These are phyloP conservation scores for Gossypium lobatum DNA, from an alignment of 441 rosid genomes.

Conservation along the genomic window DNA sequence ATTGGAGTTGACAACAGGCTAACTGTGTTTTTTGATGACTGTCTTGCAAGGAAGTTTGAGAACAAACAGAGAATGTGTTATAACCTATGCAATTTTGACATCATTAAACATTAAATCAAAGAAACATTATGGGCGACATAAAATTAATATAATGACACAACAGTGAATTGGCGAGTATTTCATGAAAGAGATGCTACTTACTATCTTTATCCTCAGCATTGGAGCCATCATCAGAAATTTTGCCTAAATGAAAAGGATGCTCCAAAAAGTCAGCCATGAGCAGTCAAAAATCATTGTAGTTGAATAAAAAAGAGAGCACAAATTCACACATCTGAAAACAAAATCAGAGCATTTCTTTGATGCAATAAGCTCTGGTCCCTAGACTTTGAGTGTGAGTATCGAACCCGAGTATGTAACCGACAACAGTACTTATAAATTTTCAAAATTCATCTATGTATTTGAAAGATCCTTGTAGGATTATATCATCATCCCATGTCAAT, in stretches of 20 bases:
- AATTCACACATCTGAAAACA: background rate
- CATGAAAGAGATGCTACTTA: slow-evolving; percentile 30
- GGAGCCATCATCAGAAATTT: slow-evolving; percentile 36
- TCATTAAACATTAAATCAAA: background rate
- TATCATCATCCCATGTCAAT: background rate
- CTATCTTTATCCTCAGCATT: slow-evolving; percentile 35
- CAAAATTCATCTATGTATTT: background rate
- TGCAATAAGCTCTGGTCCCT: background rate
- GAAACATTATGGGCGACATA: background rate
- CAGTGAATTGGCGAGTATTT: background rate
- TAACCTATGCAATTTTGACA: background rate
- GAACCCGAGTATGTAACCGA: background rate
- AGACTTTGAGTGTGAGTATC: background rate
- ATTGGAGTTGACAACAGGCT: background rate
- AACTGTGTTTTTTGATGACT: background rate
- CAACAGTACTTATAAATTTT: background rate
- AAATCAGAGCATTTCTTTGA: background rate
- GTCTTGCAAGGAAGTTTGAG: background rate
- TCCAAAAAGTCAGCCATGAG: slow-evolving; percentile 12
- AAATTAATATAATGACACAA: background rate
- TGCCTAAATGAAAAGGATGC: slow-evolving; percentile 30
- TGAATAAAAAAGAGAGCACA: background rate
- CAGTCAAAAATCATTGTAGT: background rate
- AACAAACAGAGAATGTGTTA: background rate
- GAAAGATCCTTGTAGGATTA: background rate